Conservation (phyloP, 2,329 filamentous ascomycete species). For the Fusarium cyanostomum region DNA sequence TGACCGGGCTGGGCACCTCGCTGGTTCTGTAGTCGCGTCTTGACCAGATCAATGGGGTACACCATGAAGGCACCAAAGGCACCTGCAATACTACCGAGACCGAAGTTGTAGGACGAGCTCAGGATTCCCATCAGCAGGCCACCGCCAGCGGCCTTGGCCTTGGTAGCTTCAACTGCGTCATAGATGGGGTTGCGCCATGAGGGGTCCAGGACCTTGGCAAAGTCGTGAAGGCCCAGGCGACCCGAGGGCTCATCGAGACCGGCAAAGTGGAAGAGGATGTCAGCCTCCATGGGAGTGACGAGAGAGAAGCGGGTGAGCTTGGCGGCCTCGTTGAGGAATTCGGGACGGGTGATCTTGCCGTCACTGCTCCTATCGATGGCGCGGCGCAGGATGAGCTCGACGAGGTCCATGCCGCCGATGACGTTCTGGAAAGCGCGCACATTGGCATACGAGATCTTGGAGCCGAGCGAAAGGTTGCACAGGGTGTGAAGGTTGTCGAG, state of each 20-base stretch:
- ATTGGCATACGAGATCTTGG: conserved; percentile 97
- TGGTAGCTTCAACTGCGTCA: conserved; percentile 60
- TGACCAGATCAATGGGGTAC: conserved; percentile 98
- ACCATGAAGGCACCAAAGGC: conserved; percentile 99
- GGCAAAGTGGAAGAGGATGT: conserved; percentile 98
- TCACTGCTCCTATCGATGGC: conserved; percentile 85
- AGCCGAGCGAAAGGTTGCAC: conserved; percentile 91
- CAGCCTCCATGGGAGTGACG: conserved; percentile 98
- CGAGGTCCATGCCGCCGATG: conserved; percentile 96
- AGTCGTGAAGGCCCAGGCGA: conserved; percentile 82
- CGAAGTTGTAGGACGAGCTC: conserved; percentile 88
- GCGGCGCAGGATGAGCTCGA: conserved; percentile 90
- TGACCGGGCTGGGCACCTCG: conserved; percentile 83
- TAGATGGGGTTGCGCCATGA: conserved; percentile 79
- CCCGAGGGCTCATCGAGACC: conserved; percentile 90
- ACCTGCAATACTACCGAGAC: conserved; percentile 86
- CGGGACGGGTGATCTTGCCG: conserved; percentile 91
- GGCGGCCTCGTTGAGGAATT: conserved; percentile 94
- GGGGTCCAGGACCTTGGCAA: conserved; percentile 93
- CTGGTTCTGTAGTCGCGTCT: conserved; percentile 99
- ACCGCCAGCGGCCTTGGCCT: conserved; percentile 38
- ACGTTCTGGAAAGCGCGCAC: conserved; percentile 98
- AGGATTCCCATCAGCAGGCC: conserved; percentile 66
- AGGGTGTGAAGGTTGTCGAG: conserved; percentile 90
- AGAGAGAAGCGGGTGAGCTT: conserved; percentile 92